Conservation (phyloP, 176 grass and related monocot genomes). For the Carex parvula region DNA sequence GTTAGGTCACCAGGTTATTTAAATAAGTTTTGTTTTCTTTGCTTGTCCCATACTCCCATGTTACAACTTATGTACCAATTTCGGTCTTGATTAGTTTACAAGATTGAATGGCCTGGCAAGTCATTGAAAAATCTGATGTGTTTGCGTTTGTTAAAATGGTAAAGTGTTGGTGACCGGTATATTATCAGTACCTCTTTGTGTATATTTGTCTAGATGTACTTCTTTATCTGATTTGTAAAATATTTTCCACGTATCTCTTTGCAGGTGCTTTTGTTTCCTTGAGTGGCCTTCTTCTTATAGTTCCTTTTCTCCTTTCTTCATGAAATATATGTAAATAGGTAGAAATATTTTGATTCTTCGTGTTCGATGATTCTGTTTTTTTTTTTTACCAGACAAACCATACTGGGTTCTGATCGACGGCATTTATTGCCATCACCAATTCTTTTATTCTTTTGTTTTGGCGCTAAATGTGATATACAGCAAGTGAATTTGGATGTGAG, state of each 20-base stretch:
- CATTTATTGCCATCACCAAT: neutral
- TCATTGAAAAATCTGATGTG: neutral
- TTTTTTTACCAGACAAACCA: neutral
- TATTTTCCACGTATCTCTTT: neutral
- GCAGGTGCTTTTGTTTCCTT: slow-evolving; percentile 5
- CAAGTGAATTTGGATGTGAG: neutral
- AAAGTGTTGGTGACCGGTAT: neutral
- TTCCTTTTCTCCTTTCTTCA: neutral
- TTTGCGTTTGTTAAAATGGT: neutral
- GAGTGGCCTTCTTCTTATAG: neutral
- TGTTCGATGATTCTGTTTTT: neutral
- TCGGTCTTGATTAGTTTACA: too few relatives aligned
- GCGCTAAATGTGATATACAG: neutral
- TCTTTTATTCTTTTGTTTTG: slow-evolving; percentile 2
- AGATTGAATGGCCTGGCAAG: too few relatives aligned
- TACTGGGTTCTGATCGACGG: neutral
- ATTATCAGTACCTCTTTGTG: neutral
- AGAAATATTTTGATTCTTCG: neutral
- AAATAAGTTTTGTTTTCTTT: neutral
- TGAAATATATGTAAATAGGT: neutral
- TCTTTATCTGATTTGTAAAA: neutral
- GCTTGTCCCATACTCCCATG: too few relatives aligned
- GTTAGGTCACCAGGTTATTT: neutral
- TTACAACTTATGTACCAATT: neutral
- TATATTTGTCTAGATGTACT: neutral